These are phyloP conservation scores for Penicillium sp. DNA, from an alignment of 2,329 filamentous ascomycete genomes.

Conservation along the genomic window DNA sequence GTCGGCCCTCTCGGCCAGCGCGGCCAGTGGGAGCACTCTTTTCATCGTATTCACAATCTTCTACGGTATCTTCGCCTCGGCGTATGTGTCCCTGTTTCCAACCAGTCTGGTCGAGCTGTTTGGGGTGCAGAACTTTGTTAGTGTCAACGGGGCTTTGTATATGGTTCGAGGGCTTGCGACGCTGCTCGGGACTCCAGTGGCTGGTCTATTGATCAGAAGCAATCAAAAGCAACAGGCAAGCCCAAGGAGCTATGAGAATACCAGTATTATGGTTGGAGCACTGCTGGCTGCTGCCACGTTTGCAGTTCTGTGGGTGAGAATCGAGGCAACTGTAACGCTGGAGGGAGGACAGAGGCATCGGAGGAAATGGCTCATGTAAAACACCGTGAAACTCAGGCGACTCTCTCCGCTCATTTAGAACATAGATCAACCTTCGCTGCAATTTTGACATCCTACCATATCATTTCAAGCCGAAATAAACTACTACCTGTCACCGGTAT, in stretches of 20 bases:
- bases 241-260: constrained; percentile 25
- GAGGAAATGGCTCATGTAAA: constrained; percentile 22
- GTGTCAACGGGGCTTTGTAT: constrained; percentile 43
- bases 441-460: not conserved
- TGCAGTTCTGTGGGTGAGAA: constrained; percentile 28
- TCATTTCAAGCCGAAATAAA: too few relatives aligned
- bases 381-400: not conserved
- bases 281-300: constrained; percentile 26
- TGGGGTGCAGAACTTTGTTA: constrained; percentile 41
- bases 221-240: constrained; percentile 5
- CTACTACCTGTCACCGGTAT: too few relatives aligned
- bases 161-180: constrained; percentile 43
- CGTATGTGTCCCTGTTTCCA: constrained; percentile 44
- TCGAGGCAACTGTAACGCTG: constrained; percentile 23
- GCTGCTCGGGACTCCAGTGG: constrained; percentile 41
- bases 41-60: constrained; percentile 36
- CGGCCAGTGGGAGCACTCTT: constrained; percentile 19
- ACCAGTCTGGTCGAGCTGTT: constrained; percentile 43
- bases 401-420: not conserved
- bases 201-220: constrained; percentile 31
- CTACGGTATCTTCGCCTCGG: constrained; percentile 42
- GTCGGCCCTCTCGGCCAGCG: constrained; percentile 14
- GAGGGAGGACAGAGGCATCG: constrained; percentile 9
- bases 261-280: constrained; percentile 27
- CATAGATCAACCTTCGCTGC: not conserved